Percentiles rank a stretch among this genome's conserved stretches.
Conservation (phyloP, 805 yeast genomes). For the Yarrowia porcina region DNA sequence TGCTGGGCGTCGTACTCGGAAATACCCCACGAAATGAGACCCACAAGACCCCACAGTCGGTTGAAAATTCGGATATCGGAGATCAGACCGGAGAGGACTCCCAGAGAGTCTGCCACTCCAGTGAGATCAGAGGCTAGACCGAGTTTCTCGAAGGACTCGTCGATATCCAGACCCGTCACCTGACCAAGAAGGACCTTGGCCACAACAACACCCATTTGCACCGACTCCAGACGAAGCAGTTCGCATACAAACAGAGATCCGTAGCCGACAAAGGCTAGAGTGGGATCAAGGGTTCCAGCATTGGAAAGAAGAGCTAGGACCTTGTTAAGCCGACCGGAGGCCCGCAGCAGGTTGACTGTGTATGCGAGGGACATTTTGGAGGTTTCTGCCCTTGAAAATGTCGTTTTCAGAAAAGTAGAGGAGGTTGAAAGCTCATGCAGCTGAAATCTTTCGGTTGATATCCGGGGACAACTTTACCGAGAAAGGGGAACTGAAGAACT, state of each 20-base stretch:
- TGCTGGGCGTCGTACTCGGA: constrained; percentile 35
- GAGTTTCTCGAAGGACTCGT: constrained; percentile 2
- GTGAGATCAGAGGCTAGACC: constrained; percentile 7
- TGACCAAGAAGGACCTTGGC: constrained; percentile 14
- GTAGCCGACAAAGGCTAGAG: constrained; percentile 35
- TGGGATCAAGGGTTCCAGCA: constrained; percentile 29
- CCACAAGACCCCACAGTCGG: constrained; percentile 41
- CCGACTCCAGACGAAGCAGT: constrained; percentile 25
- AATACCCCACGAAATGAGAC: constrained; percentile 40
- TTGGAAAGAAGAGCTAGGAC: constrained; percentile 2
- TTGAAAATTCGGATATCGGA: constrained; percentile 41
- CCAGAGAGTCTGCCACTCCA: constrained; percentile 24
- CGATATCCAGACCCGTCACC: neutral
- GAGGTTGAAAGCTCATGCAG: neutral
- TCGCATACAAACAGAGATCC: constrained; percentile 33
- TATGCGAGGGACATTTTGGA: constrained; percentile 5
- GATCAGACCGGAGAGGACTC: constrained; percentile 32
- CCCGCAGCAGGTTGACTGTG: constrained; percentile 23
- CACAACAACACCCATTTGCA: neutral
- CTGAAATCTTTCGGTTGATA: constrained; percentile 19
- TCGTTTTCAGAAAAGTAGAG: neutral
- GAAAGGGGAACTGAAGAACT: neutral
- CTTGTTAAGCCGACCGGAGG: constrained; percentile 22
- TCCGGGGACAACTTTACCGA: constrained; percentile 11
- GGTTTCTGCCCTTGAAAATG: too few relatives aligned